Conservation (phyloP, 1,139 yeast species). For the Candida sanyaensis region DNA sequence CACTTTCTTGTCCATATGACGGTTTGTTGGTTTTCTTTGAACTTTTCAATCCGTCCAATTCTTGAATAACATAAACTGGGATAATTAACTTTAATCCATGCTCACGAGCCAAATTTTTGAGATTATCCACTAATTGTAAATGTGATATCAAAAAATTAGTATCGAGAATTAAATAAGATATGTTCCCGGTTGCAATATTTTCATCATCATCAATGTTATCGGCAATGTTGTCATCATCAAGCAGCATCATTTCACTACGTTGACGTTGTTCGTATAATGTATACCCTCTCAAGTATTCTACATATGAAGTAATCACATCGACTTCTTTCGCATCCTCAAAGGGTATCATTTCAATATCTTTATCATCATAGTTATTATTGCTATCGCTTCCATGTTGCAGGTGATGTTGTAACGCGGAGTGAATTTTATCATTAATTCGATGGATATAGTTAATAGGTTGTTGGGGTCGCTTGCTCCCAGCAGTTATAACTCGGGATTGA, state of each 20-base stretch:
- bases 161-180: slow-evolving; percentile 60
- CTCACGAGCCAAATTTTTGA: slow-evolving; percentile 38
- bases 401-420: slow-evolving; percentile 21
- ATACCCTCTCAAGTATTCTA: slow-evolving; percentile 15
- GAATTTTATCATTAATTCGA: slow-evolving; percentile 35
- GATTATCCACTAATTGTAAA: slow-evolving; percentile 52
- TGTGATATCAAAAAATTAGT: slow-evolving; percentile 78
- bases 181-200: slow-evolving; percentile 20
- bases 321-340: slow-evolving; percentile 51
- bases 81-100: slow-evolving; percentile 57
- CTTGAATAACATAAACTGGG: slow-evolving; percentile 71
- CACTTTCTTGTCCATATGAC: slow-evolving; percentile 5
- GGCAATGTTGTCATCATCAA: too few relatives aligned
- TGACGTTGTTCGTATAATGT: background rate
- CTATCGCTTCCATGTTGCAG: slow-evolving; percentile 5
- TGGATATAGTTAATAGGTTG: slow-evolving; percentile 28
- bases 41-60: slow-evolving; percentile 76
- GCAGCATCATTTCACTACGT: slow-evolving; percentile 9
- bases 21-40: slow-evolving; percentile 22
- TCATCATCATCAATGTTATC: slow-evolving; percentile 14
- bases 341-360: slow-evolving; percentile 54
- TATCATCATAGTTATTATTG: slow-evolving; percentile 18
- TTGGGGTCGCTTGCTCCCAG: slow-evolving; percentile 23
- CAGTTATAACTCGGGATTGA: slow-evolving; percentile 31
- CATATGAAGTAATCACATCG: slow-evolving; percentile 42